Percentiles rank a stretch among this genome's conserved stretches.
These are phyloP conservation scores for Aegilops speltoides DNA, from an alignment of 176 grass and related monocot genomes.

Conservation along the genomic window DNA sequence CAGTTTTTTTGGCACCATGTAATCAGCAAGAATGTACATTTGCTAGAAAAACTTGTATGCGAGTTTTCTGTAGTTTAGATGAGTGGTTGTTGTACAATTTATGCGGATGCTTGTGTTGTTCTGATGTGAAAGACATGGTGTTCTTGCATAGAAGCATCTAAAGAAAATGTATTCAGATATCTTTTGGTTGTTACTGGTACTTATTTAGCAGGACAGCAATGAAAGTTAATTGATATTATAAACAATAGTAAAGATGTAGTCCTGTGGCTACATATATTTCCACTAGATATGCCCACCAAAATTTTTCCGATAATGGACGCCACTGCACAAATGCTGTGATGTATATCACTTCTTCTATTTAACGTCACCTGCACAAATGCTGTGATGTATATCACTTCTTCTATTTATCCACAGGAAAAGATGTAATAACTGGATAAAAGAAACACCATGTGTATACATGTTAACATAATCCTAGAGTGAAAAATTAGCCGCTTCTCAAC, in stretches of 20 bases:
- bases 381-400: slow-evolving; percentile 95
- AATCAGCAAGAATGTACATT: no score
- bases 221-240: background rate
- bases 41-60: no score
- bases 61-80: no score
- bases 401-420: slow-evolving; percentile 60
- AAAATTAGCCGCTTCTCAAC: background rate
- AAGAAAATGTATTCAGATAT: no score
- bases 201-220: background rate
- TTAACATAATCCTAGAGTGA: background rate
- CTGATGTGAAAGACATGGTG: no score
- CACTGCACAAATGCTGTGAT: slow-evolving; percentile 88
- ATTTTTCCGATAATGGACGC: slow-evolving; percentile 79
- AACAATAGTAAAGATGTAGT: slow-evolving; percentile 1
- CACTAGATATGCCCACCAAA: slow-evolving; percentile 96
- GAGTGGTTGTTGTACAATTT: no score
- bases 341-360: slow-evolving; percentile 95
- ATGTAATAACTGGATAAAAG: background rate
- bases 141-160: no score
- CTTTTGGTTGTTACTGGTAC: no score
- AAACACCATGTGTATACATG: background rate
- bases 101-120: no score
- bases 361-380: slow-evolving; percentile 78
- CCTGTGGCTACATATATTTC: slow-evolving; percentile 39
- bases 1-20: no score